These are phyloP conservation scores for Hypoxylon cercidicola DNA, from an alignment of 495 filamentous ascomycete genomes.

Conservation along the genomic window DNA sequence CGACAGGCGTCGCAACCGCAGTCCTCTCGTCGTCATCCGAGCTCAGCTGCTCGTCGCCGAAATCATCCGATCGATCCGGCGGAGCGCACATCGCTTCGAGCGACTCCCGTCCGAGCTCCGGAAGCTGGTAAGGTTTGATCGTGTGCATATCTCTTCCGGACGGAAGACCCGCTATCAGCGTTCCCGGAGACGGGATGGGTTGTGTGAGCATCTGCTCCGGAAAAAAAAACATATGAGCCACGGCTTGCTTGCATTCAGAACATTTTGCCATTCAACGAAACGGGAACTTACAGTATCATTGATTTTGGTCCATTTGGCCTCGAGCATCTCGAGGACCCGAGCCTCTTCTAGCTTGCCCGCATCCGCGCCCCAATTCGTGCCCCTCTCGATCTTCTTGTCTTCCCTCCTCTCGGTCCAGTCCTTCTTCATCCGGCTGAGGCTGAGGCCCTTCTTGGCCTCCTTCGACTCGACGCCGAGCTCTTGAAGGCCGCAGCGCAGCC, in stretches of 20 bases:
- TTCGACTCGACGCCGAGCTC: slow-evolving; percentile 70
- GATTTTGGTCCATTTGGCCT: slow-evolving; percentile 88
- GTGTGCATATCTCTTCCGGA: slow-evolving; percentile 87
- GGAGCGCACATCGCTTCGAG: slow-evolving; percentile 63
- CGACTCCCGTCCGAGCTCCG: slow-evolving; percentile 64
- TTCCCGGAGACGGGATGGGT: slow-evolving; percentile 72
- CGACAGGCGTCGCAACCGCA: slow-evolving; percentile 36
- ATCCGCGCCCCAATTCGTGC: slow-evolving; percentile 79
- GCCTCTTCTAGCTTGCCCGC: slow-evolving; percentile 85
- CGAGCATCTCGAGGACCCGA: slow-evolving; percentile 85
- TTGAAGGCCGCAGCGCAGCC: slow-evolving; percentile 77
- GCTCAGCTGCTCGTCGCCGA: slow-evolving; percentile 48
- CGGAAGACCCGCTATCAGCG: slow-evolving; percentile 79
- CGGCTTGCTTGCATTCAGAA: neutral
- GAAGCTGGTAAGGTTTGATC: slow-evolving; percentile 67
- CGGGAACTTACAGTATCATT: slow-evolving; percentile 89
- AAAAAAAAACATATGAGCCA: too few species aligned
- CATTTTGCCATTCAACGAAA: neutral
- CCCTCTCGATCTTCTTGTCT: slow-evolving; percentile 74
- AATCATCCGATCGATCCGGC: slow-evolving; percentile 63
- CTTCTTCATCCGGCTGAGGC: slow-evolving; percentile 75
- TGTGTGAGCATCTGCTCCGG: slow-evolving; percentile 80
- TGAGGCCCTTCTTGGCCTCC: slow-evolving; percentile 58
- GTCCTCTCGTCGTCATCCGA: slow-evolving; percentile 58
- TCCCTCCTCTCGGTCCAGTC: slow-evolving; percentile 75